Evolutionary conservation across 768 basidiomycete genomes (phyloP).

Genomic region (Hericium erinaceus): DNA sequence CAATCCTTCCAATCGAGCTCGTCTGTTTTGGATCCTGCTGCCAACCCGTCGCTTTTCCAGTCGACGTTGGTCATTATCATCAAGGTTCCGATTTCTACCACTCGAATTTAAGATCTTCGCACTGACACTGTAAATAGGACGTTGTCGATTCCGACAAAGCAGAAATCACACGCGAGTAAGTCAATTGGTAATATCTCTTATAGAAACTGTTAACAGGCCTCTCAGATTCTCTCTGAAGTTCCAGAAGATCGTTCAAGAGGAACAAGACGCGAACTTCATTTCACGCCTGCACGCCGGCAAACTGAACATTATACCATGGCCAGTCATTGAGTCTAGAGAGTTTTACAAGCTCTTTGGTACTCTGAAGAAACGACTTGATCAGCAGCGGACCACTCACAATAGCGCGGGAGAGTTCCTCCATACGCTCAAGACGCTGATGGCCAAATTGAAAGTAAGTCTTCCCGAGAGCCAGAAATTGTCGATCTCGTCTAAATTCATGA

Average conservation of each 20-base stretch:
- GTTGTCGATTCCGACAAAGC: slow-evolving; percentile 52
- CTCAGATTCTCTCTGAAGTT: slow-evolving; percentile 47
- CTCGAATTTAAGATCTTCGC: no score
- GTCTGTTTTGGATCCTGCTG: slow-evolving; percentile 45
- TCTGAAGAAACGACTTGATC: slow-evolving; percentile 38
- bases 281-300: slow-evolving; percentile 47
- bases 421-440: slow-evolving; percentile 55
- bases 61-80: slow-evolving; percentile 55
- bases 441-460: slow-evolving; percentile 47
- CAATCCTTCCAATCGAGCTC: slow-evolving; percentile 53
- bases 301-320: slow-evolving; percentile 55
- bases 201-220: not conserved
- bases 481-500: not conserved
- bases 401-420: slow-evolving; percentile 47
- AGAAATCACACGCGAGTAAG: slow-evolving; percentile 52
- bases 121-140: slow-evolving; percentile 29
- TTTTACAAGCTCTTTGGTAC: slow-evolving; percentile 48
- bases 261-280: slow-evolving; percentile 56
- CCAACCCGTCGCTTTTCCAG: slow-evolving; percentile 50
- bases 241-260: slow-evolving; percentile 49
- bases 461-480: not conserved
- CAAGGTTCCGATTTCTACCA: slow-evolving; percentile 29
- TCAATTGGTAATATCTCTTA: not conserved
- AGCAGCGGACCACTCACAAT: slow-evolving; percentile 38
- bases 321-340: slow-evolving; percentile 51